Conservation (phyloP, 371 early-diverging fungal genomes). For the Actinomortierella wolfii region DNA sequence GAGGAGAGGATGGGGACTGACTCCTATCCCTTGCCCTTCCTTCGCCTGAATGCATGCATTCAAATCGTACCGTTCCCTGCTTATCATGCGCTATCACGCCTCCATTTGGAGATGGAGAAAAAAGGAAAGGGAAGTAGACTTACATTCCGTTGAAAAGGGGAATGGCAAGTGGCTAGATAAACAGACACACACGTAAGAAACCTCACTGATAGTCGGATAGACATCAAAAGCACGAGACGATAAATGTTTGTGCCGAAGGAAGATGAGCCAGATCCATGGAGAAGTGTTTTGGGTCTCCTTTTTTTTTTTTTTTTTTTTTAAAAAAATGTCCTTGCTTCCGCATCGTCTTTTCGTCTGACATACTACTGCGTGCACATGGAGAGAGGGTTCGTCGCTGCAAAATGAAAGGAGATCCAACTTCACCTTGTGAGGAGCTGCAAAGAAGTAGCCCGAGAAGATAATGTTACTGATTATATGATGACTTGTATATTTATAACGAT, state of each 20-base stretch:
- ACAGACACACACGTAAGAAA: too few species aligned
- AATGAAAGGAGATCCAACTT: too few species aligned
- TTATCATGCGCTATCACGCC: not conserved
- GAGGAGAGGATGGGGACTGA: not conserved
- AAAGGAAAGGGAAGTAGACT: not conserved
- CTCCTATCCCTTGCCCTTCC: not conserved
- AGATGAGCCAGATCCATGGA: too few species aligned
- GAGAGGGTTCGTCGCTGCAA: too few species aligned
- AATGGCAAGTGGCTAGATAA: too few species aligned
- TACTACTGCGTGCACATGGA: too few species aligned
- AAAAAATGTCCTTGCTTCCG: not conserved
- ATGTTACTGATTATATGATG: not conserved
- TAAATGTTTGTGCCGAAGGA: too few species aligned
- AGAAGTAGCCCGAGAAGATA: not conserved
- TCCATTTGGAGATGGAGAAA: too few species aligned
- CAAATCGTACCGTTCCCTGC: not conserved
- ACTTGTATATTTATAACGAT: not conserved
- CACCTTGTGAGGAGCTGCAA: too few species aligned
- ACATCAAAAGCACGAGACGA: too few species aligned
- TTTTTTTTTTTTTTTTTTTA: not conserved
- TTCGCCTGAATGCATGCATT: not conserved
- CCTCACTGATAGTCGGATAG: too few species aligned
- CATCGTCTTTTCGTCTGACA: not conserved
- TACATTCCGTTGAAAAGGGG: too few species aligned
- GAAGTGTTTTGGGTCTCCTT: not conserved